Base-by-base conservation (phyloP, 2,329 filamentous ascomycete genomes). In the Davidsoniella australis region DNA sequence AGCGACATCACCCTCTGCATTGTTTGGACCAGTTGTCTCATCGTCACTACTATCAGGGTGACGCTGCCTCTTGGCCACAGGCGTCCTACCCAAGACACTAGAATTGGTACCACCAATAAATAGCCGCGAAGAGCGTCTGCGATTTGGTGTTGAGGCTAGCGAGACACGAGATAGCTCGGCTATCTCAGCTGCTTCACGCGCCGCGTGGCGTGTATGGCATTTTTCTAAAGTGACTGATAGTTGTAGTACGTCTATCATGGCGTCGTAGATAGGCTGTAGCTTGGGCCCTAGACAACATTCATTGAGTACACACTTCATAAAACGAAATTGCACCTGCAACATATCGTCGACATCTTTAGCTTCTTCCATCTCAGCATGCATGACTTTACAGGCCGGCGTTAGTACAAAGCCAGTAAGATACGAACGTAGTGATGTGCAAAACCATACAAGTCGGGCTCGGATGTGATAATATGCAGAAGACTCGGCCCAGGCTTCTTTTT, bases 331-430 rank as follows among this genome's bases (percentile, higher is more conserved):
- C 1, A 79, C 70, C 1, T 64, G 64, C 23, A 87, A 78, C 84
- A 95, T 93, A 23, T 73, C 73, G 59, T 95, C 86, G 8, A 95
- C 76, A 56, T 89, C 85, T 23, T 72, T 69, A 0, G 85, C 77
- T 5, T 66, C 64, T 12, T 64, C 62, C 47, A 95, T 70, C 0
- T 71, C 66, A 2, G 62, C 60, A 5, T 66, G 65, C 66, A 95
- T 73, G 26, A 68, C 66, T 2, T 63, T 58, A 2, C 71, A 74
- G 18, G 77, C 70, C 0, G 78, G 74, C 0, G 71, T 72, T 1
- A 94, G 69, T 1, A 88, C 82, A 2, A 86, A 71, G 14, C 78
- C 80, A 3, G 78, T 80, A 4, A 94, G 66, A 59, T 94, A 91
- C 7, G 79, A 78, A 57, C 85, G 80, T 1, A 94, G 58, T 0